Evolutionary conservation across 2,329 filamentous ascomycete species (phyloP), one percentile per base, ranked within the genome.

Genomic region (Ceratocystiopsis brevicomis): DNA sequence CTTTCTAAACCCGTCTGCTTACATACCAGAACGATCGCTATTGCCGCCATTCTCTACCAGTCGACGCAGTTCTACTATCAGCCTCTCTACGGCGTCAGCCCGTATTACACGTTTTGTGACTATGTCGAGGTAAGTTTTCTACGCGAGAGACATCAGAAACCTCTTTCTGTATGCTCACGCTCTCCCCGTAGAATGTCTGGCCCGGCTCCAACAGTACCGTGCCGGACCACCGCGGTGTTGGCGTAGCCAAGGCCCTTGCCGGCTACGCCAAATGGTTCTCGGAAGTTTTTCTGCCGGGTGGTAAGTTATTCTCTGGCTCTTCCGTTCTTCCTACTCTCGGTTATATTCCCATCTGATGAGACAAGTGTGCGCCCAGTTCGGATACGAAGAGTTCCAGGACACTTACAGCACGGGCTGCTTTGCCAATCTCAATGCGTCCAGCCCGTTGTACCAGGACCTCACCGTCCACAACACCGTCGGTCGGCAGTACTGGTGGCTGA

Each of bases 1-100:
- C 25, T 30, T 11, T 11, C 25, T 30, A 9, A 6, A 8, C 8
- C 4, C 25, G 10, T 30, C 8, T 11, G 8, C 25, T 30, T 30
- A 30, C 25, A 30, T 11, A 6, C 6, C 41, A 64, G 62, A 42
- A 66, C 66, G 0, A 57, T 76, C 25, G 60, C 69, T 50, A 66
- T 66, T 38, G 74, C 70, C 0, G 72, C 72, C 0, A 73, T 66
- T 61, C 52, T 63, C 4, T 76, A 70, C 69, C 73, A 78, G 53
- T 57, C 57, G 16, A 44, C 44, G 8, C 48, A 51, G 39, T 47
- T 49, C 37, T 52, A 41, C 35, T 21, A 42, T 43, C 59, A 61
- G 49, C 66, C 68, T 48, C 62, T 60, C 47, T 60, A 57, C 11
- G 54, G 67, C 51, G 40, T 18, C 36, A 44, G 44, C 18, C 17